Evolutionary conservation across 345 rosid species (phyloP), one percentile per base, ranked within the genome.

Genomic region (Brassica nigra): DNA sequence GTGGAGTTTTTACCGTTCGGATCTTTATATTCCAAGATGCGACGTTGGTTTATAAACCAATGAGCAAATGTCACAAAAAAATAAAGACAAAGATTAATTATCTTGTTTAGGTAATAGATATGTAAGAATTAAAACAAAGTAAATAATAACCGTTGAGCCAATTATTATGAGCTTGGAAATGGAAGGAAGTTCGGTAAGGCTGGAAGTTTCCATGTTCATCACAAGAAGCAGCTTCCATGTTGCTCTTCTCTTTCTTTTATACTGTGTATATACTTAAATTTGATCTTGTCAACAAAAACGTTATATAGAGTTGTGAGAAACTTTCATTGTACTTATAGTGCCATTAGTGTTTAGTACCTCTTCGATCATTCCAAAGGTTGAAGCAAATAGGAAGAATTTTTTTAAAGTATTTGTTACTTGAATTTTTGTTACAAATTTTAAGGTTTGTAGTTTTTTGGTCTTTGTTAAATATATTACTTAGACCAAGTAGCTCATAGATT

Each of bases 1-100:
- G 29, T 15, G 63, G 71, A 63, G 31, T 33, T 49, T 23, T 37
- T 58, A 81, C 77, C 81, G 62, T 49, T 76, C 72, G 78, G 76
- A 71, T 68, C 66, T 61, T 61, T 44, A 66, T 3, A 44, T 70
- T 55, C 67, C 62, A 76, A 71, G 57, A 70, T 37, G 73, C 37
- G 58, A 14, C 55, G 18, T 49, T 4, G 55, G 55, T 49, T 12
- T 49, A 49, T 49, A 49, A 49, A 18, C 76, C 71, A 68, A 64
- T 18, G 3, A 64, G 4, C 11, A 58, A 59, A 57, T 57, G 30
- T 58, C 20, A 23, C 62, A 8, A 57, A 8, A 58, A 54, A 8
- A 58, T 1, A 58, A 9, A 27, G 7, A 28, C 4, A 61, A 27
- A 27, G 65, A 59, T 61, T 61, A 61, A 10, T 4, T 49, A 11